These are phyloP conservation scores for Grigorovia humatica DNA, from an alignment of 805 yeast species.

Conservation along the genomic window DNA sequence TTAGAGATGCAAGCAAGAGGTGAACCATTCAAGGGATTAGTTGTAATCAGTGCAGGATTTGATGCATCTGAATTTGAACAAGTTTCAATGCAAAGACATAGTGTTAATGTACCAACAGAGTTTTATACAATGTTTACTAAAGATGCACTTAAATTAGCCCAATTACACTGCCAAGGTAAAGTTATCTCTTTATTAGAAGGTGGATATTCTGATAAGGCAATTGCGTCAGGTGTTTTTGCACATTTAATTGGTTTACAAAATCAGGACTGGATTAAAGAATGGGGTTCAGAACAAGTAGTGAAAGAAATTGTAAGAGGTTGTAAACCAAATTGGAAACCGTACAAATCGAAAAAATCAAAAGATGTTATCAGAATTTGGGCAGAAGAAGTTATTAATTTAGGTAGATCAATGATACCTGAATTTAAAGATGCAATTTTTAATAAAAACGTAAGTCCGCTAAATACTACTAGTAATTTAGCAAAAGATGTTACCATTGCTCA, in stretches of 20 bases:
- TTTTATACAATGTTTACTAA: slow-evolving; percentile 63
- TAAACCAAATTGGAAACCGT: slow-evolving; percentile 52
- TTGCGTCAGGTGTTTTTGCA: slow-evolving; percentile 68
- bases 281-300: slow-evolving; percentile 55
- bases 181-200: slow-evolving; percentile 70
- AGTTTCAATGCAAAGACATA: slow-evolving; percentile 77
- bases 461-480: neutral
- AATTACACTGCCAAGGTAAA: slow-evolving; percentile 49
- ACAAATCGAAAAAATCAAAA: slow-evolving; percentile 38
- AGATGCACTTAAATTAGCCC: slow-evolving; percentile 62
- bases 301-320: slow-evolving; percentile 62
- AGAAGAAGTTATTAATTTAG: slow-evolving; percentile 50
- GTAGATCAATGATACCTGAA: slow-evolving; percentile 51
- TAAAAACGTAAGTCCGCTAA: slow-evolving; percentile 1
- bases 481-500: slow-evolving; percentile 10
- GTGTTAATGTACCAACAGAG: slow-evolving; percentile 70
- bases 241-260: slow-evolving; percentile 63
- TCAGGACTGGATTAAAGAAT: slow-evolving; percentile 46
- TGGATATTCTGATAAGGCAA: slow-evolving; percentile 77
- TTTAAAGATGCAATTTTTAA: slow-evolving; percentile 22
- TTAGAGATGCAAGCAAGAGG: slow-evolving; percentile 32
- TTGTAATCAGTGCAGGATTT: slow-evolving; percentile 78
- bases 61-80: slow-evolving; percentile 80
- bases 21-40: slow-evolving; percentile 43
- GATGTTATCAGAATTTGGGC: slow-evolving; percentile 52